Base-by-base conservation (phyloP, 1,284 basidiomycete genomes). In the Rhodotorula mucilaginosa region DNA sequence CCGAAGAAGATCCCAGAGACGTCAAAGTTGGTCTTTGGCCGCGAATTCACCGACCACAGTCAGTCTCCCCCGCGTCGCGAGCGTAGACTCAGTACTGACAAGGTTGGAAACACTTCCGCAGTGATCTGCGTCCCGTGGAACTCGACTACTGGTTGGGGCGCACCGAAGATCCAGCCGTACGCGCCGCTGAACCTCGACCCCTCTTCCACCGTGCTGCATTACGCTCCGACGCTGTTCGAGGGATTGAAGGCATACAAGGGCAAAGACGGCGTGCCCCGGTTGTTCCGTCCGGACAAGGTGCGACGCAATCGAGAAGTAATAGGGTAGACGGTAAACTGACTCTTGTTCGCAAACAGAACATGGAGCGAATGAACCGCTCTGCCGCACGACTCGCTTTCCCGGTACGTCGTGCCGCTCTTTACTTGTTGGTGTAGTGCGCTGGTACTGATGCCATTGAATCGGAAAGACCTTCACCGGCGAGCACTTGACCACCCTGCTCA, bases 161-260 rank as follows among this genome's bases (percentile, higher is more conserved):
- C 86, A 5, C 95, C 94, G 18, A 84, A 88, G 78, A 97, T 98
- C 77, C 85, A 87, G 78, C 92, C 93, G 65, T 97, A 94, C 80
- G 88, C 87, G 2, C 87, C 91, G 23, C 83, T 99, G 46, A 80
- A 83, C 39, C 84, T 99, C 44, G 89, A 92, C 72, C 96, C 96
- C 12, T 72, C 72, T 3, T 87, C 88, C 21, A 92, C 92, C 73
- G 93, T 97, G 56, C 86, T 99, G 74, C 96, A 99, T 82, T 99
- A 99, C 82, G 96, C 94, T 0, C 84, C 88, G 3, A 90, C 87
- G 71, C 83, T 91, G 3, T 99, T 99, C 79, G 96, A 99, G 81
- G 96, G 96, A 34, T 88, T 97, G 87, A 99, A 99, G 81, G 97
- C 96, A 1, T 99, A 99, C 84, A 86, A 90, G 68, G 88, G 91